Base-by-base conservation (phyloP, 208 protist genomes). In the Leishmania martiniquensis region DNA sequence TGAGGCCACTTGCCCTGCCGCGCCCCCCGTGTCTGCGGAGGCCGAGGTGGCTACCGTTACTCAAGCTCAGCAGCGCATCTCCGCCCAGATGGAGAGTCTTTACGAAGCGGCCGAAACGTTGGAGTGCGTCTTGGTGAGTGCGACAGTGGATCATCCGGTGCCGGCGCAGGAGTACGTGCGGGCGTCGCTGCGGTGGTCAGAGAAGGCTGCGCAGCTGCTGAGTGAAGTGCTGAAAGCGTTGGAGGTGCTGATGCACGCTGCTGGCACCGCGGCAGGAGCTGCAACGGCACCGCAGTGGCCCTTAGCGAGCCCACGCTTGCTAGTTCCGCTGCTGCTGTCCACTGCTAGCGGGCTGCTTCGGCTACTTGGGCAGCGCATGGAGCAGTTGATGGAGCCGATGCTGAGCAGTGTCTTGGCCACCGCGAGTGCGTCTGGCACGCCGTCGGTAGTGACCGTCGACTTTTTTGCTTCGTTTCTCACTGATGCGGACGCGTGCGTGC, bases 321-420 rank as follows among this genome's bases (percentile, higher is more conserved):
- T 47, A 12, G 39, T 62, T 22, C 13, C 42, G 37, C 59, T 83
- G 45, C 44, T 78, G 45, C n/a, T 83, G 45, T 68, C 59, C 57
- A 66, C 69, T 47, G 79, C 79, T 25, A 76, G 78, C 32, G 74
- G 67, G 2, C 69, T 83, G 29, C 68, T 83, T 12, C 74, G 79
- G 1, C n/a, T 83, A 45, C 55, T 78, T 68, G 57, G 55, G 68
- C 79, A 83, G 72, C 79, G 79, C 47, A 69, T 76, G 57, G 74
- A 83, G 54, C 67, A 79, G 32, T 57, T 83, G 32, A 70, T 78
- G 79, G 73, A 83, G 69, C 68, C 74, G 49, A 78, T 83, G 66
- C 49, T 78, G 25, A 74, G 72, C 66, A 22, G 45, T 47, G 55
- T 83, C 4, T 15, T 83, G 12, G 17, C 79, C 6, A 60, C 74